These are phyloP conservation scores for Phytophthora pseudosyringae DNA, from an alignment of 352 stramenopile genomes.

Conservation along the genomic window DNA sequence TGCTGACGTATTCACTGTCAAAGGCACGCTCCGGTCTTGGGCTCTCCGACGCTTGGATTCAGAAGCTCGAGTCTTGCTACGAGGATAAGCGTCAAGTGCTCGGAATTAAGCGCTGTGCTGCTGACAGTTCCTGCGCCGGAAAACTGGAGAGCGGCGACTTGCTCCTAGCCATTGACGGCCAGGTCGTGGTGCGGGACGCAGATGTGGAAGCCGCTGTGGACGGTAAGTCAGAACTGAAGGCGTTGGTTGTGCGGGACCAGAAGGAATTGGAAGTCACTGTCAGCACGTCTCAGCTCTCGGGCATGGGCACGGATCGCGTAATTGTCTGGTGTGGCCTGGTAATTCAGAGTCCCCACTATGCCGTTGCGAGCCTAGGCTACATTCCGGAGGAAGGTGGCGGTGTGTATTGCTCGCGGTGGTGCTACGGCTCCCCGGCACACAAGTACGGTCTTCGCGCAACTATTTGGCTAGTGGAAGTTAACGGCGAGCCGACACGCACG, in stretches of 20 bases:
- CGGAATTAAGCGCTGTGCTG: conserved; percentile 79
- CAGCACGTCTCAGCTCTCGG: conserved; percentile 65
- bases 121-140: conserved; percentile 64
- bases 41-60: conserved; percentile 85
- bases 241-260: conserved; percentile 82
- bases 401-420: conserved; percentile 92
- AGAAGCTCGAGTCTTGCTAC: conserved; percentile 78
- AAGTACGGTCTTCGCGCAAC: conserved; percentile 91
- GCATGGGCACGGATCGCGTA: conserved; percentile 88
- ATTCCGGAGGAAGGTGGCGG: conserved; percentile 85
- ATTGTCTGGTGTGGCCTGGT: conserved; percentile 92
- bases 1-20: conserved; percentile 87
- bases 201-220: conserved; percentile 75
- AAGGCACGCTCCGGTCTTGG: conserved; percentile 88
- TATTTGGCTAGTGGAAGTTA: conserved; percentile 93
- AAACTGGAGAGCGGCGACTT: conserved; percentile 86
- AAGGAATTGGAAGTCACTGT: conserved; percentile 71
- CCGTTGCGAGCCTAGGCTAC: conserved; percentile 85
- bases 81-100: conserved; percentile 90
- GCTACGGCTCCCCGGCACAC: conserved; percentile 90
- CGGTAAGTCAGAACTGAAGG: conserved; percentile 56
- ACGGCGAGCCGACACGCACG: conserved; percentile 78
- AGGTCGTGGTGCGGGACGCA: conserved; percentile 77
- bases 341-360: conserved; percentile 91
- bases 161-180: conserved; percentile 81